Percentiles rank a stretch among this genome's conserved stretches.
These are phyloP conservation scores for Penstemon eatonii DNA, from an alignment of 257 asterid genomes.

Conservation along the genomic window DNA sequence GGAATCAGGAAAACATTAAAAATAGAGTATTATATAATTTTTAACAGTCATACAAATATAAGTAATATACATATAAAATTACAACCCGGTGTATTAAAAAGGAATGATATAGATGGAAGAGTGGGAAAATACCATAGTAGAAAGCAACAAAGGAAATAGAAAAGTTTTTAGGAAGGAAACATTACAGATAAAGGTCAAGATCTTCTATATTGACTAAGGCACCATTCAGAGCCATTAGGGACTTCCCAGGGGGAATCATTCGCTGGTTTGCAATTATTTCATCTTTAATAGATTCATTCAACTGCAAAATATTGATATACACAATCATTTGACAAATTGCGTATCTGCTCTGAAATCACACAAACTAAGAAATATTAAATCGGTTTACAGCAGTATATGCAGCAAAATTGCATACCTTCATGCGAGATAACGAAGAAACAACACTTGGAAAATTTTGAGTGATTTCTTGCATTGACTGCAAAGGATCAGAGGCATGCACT, in stretches of 20 bases:
- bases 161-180: constrained; percentile 35
- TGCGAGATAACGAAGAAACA: constrained; percentile 93
- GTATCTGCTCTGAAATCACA: constrained; percentile 24
- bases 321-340: constrained; percentile 19
- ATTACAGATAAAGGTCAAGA: constrained; percentile 91
- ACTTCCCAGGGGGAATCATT: constrained; percentile 98
- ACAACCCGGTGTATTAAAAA: neutral
- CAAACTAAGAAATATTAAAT: constrained; percentile 19
- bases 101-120: neutral
- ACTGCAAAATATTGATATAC: constrained; percentile 52
- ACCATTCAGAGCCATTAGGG: constrained; percentile 95
- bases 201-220: constrained; percentile 94
- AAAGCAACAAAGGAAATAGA: constrained; percentile 12
- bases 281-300: constrained; percentile 90
- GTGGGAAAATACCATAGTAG: neutral
- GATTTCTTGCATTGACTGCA: constrained; percentile 93
- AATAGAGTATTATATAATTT: neutral
- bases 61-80: neutral
- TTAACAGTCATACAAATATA: constrained; percentile 3
- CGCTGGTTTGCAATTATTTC: constrained; percentile 91
- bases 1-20: neutral
- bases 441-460: constrained; percentile 92
- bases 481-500: constrained; percentile 94
- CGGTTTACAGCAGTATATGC: constrained; percentile 19
- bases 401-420: constrained; percentile 62